These are phyloP conservation scores for Xylariaceae sp. DNA, from an alignment of 2,329 filamentous ascomycete species.

Conservation along the genomic window DNA sequence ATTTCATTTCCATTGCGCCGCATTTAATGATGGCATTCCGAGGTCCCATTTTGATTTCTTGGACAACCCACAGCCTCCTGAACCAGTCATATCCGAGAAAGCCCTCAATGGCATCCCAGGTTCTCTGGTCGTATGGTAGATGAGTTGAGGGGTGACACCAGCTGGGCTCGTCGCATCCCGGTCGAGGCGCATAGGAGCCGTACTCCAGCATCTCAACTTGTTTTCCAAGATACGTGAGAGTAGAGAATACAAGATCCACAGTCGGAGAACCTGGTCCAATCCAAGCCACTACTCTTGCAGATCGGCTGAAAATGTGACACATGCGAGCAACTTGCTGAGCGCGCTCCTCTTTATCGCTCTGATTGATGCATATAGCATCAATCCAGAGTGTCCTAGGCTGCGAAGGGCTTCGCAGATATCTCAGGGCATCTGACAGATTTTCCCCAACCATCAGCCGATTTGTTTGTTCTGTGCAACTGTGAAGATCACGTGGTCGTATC, in stretches of 20 bases:
- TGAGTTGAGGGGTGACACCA: neutral
- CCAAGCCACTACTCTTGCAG: neutral
- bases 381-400: neutral
- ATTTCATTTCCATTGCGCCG: neutral
- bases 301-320: neutral
- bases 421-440: neutral
- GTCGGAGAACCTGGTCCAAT: neutral
- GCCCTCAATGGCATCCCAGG: too few relatives aligned
- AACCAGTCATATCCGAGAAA: neutral
- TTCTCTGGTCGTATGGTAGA: neutral
- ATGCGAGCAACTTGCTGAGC: neutral
- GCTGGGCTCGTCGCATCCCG: neutral
- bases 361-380: neutral
- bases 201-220: neutral
- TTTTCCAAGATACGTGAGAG: neutral
- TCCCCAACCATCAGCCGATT: neutral
- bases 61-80: neutral
- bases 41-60: neutral
- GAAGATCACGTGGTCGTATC: neutral
- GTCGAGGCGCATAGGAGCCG: neutral
- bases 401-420: neutral
- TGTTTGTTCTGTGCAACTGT: neutral
- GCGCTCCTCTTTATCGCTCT: neutral
- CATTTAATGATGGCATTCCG: neutral
- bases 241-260: neutral